phyloP scores from a whole-genome alignment of 2,329 filamentous ascomycete species.

The Pochonia chlamydosporia region DNA sequence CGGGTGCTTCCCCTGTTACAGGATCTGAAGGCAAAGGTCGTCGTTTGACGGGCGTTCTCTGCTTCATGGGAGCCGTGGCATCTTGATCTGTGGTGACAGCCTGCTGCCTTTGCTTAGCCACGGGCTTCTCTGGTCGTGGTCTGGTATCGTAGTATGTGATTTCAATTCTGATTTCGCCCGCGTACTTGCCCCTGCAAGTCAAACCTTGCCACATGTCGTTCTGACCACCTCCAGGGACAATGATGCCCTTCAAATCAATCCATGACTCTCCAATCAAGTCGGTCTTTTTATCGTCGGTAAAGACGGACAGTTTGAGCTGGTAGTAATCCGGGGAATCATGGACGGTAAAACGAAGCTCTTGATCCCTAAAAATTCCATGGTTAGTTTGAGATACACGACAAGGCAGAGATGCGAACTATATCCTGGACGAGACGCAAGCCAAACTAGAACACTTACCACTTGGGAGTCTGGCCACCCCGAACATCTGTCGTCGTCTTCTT shows the following conservation, averaged over 20 bases:
- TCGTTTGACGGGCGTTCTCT: conserved; percentile 66
- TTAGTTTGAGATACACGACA: conserved; percentile 12
- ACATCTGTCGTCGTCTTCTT: conserved; percentile 96
- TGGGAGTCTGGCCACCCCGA: conserved; percentile 88
- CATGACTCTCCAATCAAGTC: conserved; percentile 94
- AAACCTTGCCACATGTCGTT: conserved; percentile 88
- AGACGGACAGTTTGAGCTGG: conserved; percentile 89
- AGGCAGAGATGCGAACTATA: not conserved
- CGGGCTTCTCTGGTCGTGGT: conserved; percentile 69
- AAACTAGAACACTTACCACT: conserved; percentile 59
- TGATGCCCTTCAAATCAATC: conserved; percentile 75
- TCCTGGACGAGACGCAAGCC: not conserved
- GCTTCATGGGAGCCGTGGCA: conserved; percentile 32
- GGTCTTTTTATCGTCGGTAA: conserved; percentile 97
- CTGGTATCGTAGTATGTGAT: conserved; percentile 93
- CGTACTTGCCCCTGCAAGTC: conserved; percentile 87
- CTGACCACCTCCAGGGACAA: conserved; percentile 84
- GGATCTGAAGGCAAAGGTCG: conserved; percentile 80
- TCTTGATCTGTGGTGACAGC: conserved; percentile 30
- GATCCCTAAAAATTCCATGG: conserved; percentile 76
- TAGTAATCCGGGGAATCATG: conserved; percentile 97
- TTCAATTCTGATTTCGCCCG: conserved; percentile 89
- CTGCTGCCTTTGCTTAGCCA: conserved; percentile 46
- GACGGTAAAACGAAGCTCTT: conserved; percentile 91
- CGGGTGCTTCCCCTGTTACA: conserved; percentile 47